Evolutionary conservation across 306 rosid species (phyloP).

Genomic region (Pyrus pyrifolia): DNA sequence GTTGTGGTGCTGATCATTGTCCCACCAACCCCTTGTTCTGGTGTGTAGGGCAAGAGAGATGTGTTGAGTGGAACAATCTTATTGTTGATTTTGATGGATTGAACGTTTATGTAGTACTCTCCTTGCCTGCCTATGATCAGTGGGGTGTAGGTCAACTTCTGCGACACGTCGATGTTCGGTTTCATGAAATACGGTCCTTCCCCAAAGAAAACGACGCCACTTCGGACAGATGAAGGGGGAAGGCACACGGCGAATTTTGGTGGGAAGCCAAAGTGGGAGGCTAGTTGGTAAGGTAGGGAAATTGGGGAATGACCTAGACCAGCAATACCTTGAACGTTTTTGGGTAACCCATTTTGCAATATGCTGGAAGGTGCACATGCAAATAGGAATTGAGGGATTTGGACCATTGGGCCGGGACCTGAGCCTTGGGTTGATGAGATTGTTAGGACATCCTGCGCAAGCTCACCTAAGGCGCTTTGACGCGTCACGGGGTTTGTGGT

Average conservation of each 20-base stretch:
- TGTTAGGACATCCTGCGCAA: conserved; percentile 39
- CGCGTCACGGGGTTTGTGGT: conserved; percentile 41
- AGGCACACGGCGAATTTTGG: conserved; percentile 44
- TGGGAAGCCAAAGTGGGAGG: conserved; percentile 39
- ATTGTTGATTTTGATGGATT: conserved; percentile 30
- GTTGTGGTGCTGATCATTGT: conserved; percentile 36
- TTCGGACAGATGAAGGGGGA: not conserved
- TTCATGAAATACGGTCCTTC: conserved; percentile 15
- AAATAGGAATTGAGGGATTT: conserved; percentile 41
- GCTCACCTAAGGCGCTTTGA: conserved; percentile 31
- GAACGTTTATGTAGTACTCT: conserved; percentile 33
- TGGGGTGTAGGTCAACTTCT: conserved; percentile 28
- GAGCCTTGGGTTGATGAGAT: conserved; percentile 18
- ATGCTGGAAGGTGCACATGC: conserved; percentile 46
- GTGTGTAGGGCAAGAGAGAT: not conserved
- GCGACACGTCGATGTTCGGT: conserved; percentile 17
- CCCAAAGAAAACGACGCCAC: conserved; percentile 40
- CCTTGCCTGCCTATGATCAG: conserved; percentile 25
- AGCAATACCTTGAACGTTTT: conserved; percentile 24
- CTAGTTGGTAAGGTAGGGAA: conserved; percentile 35
- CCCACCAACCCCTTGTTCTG: conserved; percentile 3
- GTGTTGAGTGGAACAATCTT: conserved; percentile 9
- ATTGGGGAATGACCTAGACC: conserved; percentile 44
- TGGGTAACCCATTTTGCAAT: conserved; percentile 36
- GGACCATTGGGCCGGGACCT: conserved; percentile 17